phyloP scores from a whole-genome alignment of 2,329 filamentous ascomycete species.

The Nigrospora oryzae region DNA sequence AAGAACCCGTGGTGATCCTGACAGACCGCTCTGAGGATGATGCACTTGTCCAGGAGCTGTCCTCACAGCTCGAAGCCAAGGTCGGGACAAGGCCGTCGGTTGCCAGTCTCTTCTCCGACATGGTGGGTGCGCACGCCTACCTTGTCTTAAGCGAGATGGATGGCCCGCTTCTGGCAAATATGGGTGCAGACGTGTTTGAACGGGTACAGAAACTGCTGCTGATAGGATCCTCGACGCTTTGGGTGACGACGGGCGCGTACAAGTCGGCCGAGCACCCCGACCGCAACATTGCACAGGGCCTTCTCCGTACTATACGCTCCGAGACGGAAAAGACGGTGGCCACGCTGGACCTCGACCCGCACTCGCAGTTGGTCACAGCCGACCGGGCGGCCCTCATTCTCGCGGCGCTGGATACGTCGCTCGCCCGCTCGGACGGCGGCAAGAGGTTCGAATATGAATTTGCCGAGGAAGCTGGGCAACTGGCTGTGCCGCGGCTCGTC shows the following conservation, averaged over 20 bases:
- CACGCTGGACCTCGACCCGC: constrained; percentile 13
- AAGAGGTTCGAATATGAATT: constrained; percentile 20
- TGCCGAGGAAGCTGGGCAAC: constrained; percentile 12
- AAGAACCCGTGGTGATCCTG: not conserved
- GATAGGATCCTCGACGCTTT: constrained; percentile 5
- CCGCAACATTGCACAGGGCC: constrained; percentile 15
- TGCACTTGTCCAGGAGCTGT: not conserved
- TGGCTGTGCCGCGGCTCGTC: constrained; percentile 15
- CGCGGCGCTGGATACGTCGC: constrained; percentile 7
- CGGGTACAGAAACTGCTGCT: constrained; percentile 8
- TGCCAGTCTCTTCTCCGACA: not conserved
- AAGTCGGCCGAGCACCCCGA: constrained; percentile 5
- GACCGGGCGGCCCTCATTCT: constrained; percentile 9
- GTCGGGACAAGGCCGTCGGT: not conserved
- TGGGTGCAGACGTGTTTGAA: constrained; percentile 8
- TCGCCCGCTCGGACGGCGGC: constrained; percentile 4
- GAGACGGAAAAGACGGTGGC: constrained; percentile 7
- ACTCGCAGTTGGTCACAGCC: constrained; percentile 4
- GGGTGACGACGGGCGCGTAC: not conserved
- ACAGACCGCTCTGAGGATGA: not conserved
- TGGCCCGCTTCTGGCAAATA: constrained; percentile 7
- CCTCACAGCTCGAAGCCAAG: not conserved
- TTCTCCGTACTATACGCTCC: constrained; percentile 16
- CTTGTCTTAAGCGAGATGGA: constrained; percentile 12
- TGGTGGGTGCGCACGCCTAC: not conserved